Evolutionary conservation across 108 stramenopile species (phyloP).

Genomic region (Aurantiochytrium sp.): DNA sequence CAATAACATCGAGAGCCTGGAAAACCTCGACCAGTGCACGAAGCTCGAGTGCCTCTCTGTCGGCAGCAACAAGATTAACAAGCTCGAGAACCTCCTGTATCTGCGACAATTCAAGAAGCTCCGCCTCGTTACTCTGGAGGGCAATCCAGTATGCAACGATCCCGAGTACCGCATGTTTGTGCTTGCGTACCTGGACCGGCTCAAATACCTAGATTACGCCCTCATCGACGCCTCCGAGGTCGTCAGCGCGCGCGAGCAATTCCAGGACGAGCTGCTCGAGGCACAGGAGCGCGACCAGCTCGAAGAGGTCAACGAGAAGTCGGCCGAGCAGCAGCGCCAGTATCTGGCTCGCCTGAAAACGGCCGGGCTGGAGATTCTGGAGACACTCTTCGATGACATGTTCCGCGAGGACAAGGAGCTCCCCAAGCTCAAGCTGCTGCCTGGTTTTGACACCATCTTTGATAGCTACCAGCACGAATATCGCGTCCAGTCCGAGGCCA

Average conservation of each 20-base stretch:
- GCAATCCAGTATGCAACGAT: slow-evolving; percentile 60
- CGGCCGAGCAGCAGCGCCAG: slow-evolving; percentile 37
- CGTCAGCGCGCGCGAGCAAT: slow-evolving; percentile 52
- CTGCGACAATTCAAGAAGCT: slow-evolving; percentile 53
- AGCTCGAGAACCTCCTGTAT: slow-evolving; percentile 49
- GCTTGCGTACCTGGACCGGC: slow-evolving; percentile 54
- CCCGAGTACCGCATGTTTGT: slow-evolving; percentile 56
- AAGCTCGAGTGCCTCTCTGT: slow-evolving; percentile 59
- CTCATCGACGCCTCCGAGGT: slow-evolving; percentile 29
- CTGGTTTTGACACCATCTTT: slow-evolving; percentile 45
- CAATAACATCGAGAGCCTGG: slow-evolving; percentile 52
- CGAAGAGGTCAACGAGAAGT: slow-evolving; percentile 48
- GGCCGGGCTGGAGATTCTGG: slow-evolving; percentile 50
- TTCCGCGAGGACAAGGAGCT: slow-evolving; percentile 57
- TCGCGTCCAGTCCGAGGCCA: slow-evolving; percentile 33
- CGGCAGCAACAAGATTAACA: slow-evolving; percentile 56
- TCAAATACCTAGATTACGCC: slow-evolving; percentile 58
- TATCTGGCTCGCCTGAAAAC: slow-evolving; percentile 37
- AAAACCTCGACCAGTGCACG: slow-evolving; percentile 57
- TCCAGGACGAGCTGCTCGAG: slow-evolving; percentile 63
- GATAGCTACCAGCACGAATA: slow-evolving; percentile 45
- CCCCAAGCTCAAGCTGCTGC: slow-evolving; percentile 49
- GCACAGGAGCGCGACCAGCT: slow-evolving; percentile 57
- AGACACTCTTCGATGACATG: slow-evolving; percentile 57
- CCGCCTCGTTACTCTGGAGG: slow-evolving; percentile 56